phyloP scores from a whole-genome alignment of 225 moss, liverwort and hornwort genomes.

The Thuidium tamariscinum region DNA sequence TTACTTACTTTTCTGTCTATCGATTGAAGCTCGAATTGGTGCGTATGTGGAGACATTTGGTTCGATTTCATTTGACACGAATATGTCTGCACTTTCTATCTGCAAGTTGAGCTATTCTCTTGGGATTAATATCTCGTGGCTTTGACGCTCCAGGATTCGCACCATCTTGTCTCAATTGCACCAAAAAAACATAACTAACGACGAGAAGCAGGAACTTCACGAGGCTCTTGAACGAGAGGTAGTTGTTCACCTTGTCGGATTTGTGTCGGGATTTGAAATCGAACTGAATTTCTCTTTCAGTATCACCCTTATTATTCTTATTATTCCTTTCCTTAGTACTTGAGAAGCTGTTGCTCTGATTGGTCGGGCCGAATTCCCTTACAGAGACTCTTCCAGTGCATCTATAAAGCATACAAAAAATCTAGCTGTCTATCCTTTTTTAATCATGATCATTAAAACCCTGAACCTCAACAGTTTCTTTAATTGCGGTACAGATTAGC shows the following conservation, averaged over 20 bases:
- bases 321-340: not conserved
- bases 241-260: not conserved
- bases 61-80: not conserved
- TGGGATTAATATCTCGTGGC: not conserved
- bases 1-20: not conserved
- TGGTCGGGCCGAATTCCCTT: not conserved
- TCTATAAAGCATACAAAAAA: not conserved
- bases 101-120: not conserved
- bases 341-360: not conserved
- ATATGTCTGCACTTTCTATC: not conserved
- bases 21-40: not conserved
- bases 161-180: conserved; percentile 38
- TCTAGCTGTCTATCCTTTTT: not conserved
- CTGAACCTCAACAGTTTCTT: not conserved
- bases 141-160: conserved; percentile 30
- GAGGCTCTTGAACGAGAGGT: conserved; percentile 62
- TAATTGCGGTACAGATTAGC: not conserved
- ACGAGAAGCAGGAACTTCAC: conserved; percentile 44
- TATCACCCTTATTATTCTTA: not conserved
- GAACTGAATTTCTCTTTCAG: not conserved
- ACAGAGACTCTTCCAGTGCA: not conserved
- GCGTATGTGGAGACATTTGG: not conserved
- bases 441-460: not conserved
- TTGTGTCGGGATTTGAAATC: not conserved
- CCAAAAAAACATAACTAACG: conserved; percentile 19